Evolutionary conservation across 257 asterid genomes (phyloP).

Genomic region (Solanum sitiens): DNA sequence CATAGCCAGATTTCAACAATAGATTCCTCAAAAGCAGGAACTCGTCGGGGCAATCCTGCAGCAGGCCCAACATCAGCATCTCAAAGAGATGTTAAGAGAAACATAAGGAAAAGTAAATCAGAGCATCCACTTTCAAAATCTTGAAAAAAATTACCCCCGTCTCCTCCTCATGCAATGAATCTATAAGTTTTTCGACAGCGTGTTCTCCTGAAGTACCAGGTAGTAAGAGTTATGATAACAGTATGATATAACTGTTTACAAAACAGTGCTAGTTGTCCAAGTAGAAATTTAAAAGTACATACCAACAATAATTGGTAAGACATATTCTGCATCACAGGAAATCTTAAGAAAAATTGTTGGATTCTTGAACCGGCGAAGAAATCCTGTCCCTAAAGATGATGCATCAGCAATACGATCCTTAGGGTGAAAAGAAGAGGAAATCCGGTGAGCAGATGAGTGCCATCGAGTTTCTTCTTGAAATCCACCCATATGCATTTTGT

Average conservation of each 20-base stretch:
- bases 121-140: neutral
- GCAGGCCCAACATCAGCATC: conserved; percentile 6
- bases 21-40: conserved; percentile 23
- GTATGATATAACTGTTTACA: neutral
- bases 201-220: conserved; percentile 14
- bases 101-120: neutral
- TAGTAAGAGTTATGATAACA: neutral
- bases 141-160: conserved; percentile 14
- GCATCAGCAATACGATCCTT: conserved; percentile 15
- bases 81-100: neutral
- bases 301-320: conserved; percentile 32
- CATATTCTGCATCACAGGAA: conserved; percentile 32
- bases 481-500: conserved; percentile 19
- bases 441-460: conserved; percentile 13
- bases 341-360: conserved; percentile 35
- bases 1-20: conserved; percentile 19
- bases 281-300: neutral
- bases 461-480: conserved; percentile 15
- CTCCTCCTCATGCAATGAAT: conserved; percentile 18
- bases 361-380: conserved; percentile 20
- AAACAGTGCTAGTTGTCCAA: neutral
- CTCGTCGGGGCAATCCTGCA: conserved; percentile 27
- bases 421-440: conserved; percentile 11
- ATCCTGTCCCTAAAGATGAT: conserved; percentile 18
- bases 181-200: conserved; percentile 24